These are phyloP conservation scores for Boletellus sp. DNA, from an alignment of 768 basidiomycete species.

Conservation along the genomic window DNA sequence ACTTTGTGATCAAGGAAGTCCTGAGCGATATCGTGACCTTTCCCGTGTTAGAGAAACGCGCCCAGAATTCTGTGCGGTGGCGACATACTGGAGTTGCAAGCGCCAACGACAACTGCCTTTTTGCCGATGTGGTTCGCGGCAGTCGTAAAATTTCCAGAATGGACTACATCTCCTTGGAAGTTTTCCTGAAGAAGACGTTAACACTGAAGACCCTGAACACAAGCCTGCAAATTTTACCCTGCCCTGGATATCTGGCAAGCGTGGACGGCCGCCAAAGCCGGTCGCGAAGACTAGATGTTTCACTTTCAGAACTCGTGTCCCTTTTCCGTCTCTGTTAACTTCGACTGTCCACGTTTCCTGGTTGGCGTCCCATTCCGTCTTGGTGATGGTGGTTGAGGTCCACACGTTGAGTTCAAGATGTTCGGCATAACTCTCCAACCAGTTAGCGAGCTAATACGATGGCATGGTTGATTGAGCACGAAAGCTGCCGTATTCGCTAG, in stretches of 20 bases:
- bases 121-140: conserved; percentile 53
- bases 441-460: conserved; percentile 51
- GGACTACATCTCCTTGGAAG: conserved; percentile 53
- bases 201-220: background rate
- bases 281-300: conserved; percentile 57
- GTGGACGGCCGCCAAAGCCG: conserved; percentile 45
- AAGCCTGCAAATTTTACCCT: conserved; percentile 27
- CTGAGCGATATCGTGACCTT: conserved; percentile 38
- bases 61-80: background rate
- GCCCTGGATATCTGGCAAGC: conserved; percentile 43
- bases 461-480: background rate
- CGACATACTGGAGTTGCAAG: conserved; percentile 56
- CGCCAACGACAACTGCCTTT: conserved; percentile 64
- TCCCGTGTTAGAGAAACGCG: conserved; percentile 5
- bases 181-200: conserved; percentile 30
- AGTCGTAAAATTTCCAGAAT: conserved; percentile 49
- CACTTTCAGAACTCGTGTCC: conserved; percentile 34
- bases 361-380: conserved; percentile 35
- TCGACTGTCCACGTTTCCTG: conserved; percentile 45
- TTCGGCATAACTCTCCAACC: conserved; percentile 61
- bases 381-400: conserved; percentile 47
- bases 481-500: background rate
- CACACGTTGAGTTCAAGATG: conserved; percentile 61
- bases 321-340: conserved; percentile 33
- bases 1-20: conserved; percentile 31